Percentiles rank a stretch among this genome's conserved stretches.
phyloP scores from a whole-genome alignment of 2,329 filamentous ascomycete genomes.

The Fusarium buharicum region DNA sequence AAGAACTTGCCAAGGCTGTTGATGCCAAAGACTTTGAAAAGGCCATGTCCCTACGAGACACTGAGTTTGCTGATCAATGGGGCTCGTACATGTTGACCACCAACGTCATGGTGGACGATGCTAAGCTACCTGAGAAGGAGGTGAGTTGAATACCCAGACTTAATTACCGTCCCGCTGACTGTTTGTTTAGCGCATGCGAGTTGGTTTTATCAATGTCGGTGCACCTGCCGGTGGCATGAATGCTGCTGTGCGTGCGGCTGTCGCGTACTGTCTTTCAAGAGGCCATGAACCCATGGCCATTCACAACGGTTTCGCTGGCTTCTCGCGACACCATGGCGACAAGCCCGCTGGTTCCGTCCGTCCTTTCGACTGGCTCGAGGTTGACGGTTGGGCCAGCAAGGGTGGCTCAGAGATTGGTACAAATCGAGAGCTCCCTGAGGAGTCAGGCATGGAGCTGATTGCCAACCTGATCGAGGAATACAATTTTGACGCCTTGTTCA shows the following conservation, averaged over 20 bases:
- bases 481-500: constrained; percentile 89
- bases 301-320: constrained; percentile 95
- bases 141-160: constrained; percentile 56
- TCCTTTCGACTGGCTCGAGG: constrained; percentile 90
- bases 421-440: constrained; percentile 89
- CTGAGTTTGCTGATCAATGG: constrained; percentile 94
- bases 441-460: constrained; percentile 83
- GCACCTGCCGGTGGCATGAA: constrained; percentile 99
- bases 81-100: constrained; percentile 91
- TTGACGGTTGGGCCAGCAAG: constrained; percentile 94
- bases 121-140: constrained; percentile 75
- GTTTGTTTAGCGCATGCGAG: constrained; percentile 80
- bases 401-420: constrained; percentile 98
- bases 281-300: constrained; percentile 95
- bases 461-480: constrained; percentile 86
- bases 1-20: constrained; percentile 85
- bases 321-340: constrained; percentile 90
- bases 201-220: constrained; percentile 96
- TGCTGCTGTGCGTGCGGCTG: constrained; percentile 90
- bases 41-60: constrained; percentile 89
- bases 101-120: constrained; percentile 75
- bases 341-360: constrained; percentile 84
- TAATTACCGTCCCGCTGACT: constrained; percentile 37
- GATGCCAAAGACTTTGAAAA: constrained; percentile 84
- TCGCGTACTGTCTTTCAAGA: constrained; percentile 89